phyloP scores from a whole-genome alignment of 495 filamentous ascomycete species.

The Apodospora peruviana region DNA sequence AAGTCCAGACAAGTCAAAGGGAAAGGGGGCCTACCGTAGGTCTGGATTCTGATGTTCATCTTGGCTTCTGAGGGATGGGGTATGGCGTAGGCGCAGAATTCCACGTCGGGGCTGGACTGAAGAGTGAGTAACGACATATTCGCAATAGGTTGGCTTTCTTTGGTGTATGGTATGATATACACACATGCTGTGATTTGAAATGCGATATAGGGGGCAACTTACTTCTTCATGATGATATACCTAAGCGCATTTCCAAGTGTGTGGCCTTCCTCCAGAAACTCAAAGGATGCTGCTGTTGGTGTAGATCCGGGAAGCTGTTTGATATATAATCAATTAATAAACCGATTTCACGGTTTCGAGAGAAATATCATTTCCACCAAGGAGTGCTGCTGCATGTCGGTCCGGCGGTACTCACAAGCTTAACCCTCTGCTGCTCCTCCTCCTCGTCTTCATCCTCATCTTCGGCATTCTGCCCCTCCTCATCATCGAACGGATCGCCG shows the following conservation, averaged over 20 bases:
- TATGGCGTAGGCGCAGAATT: conserved; percentile 97
- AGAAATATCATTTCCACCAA: neutral
- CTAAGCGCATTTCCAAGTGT: conserved; percentile 91
- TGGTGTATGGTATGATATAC: neutral
- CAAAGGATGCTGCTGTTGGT: conserved; percentile 66
- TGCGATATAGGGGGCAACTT: too few species aligned
- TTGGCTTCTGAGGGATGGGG: conserved; percentile 92
- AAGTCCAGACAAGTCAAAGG: too few species aligned
- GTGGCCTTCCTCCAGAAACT: conserved; percentile 88
- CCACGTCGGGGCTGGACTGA: conserved; percentile 69
- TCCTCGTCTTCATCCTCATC: conserved; percentile 17
- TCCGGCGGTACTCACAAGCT: conserved; percentile 15
- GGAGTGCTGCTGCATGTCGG: neutral
- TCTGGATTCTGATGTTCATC: conserved; percentile 97
- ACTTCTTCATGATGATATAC: conserved; percentile 99
- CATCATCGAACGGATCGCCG: conserved; percentile 22
- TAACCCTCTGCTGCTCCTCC: conserved; percentile 25
- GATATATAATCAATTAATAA: neutral
- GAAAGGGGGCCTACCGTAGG: conserved; percentile 86
- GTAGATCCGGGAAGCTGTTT: conserved; percentile 63
- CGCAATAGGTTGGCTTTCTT: conserved; percentile 4
- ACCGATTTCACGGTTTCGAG: neutral
- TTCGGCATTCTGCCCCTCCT: conserved; percentile 36
- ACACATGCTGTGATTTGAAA: neutral
- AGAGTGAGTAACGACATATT: neutral